Evolutionary conservation across 2,329 filamentous ascomycete species (phyloP).

Genomic region (Fusarium solani-melongenae): DNA sequence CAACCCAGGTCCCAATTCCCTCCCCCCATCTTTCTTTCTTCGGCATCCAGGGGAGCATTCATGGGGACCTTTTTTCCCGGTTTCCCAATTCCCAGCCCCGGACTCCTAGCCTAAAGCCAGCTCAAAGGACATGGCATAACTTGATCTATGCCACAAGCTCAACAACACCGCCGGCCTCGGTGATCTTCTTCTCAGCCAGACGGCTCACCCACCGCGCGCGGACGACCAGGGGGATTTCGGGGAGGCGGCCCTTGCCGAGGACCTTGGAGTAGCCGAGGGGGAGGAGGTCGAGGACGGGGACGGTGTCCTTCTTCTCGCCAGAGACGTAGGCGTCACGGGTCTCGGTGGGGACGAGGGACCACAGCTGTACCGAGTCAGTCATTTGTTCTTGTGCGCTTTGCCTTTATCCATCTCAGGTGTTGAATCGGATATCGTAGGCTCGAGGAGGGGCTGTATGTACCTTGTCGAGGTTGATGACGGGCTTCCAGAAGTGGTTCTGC

Average conservation of each 20-base stretch:
- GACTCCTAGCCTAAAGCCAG: slow-evolving; percentile 42
- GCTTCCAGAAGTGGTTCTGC: slow-evolving; percentile 97
- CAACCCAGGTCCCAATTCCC: slow-evolving; percentile 44
- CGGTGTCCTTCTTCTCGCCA: slow-evolving; percentile 85
- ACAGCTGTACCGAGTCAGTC: slow-evolving; percentile 72
- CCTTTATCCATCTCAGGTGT: neutral
- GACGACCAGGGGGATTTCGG: slow-evolving; percentile 92
- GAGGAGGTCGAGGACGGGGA: slow-evolving; percentile 97
- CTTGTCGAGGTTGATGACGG: slow-evolving; percentile 99
- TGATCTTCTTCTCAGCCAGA: slow-evolving; percentile 99
- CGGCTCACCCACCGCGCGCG: slow-evolving; percentile 95
- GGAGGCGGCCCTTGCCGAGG: slow-evolving; percentile 96
- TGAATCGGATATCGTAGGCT: slow-evolving; percentile 14
- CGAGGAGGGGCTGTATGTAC: slow-evolving; percentile 57
- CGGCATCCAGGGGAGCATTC: slow-evolving; percentile 26
- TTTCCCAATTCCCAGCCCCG: slow-evolving; percentile 46
- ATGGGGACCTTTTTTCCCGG: slow-evolving; percentile 38
- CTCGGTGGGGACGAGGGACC: slow-evolving; percentile 93
- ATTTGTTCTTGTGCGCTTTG: neutral
- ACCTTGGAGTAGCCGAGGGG: slow-evolving; percentile 98
- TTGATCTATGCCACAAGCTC: slow-evolving; percentile 85
- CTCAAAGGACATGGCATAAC: slow-evolving; percentile 27
- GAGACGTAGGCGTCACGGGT: slow-evolving; percentile 91
- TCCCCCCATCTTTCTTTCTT: slow-evolving; percentile 26
- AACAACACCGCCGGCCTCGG: slow-evolving; percentile 93